phyloP scores from a whole-genome alignment of 179 eudicot species.

The Vitellaria paradoxa region DNA sequence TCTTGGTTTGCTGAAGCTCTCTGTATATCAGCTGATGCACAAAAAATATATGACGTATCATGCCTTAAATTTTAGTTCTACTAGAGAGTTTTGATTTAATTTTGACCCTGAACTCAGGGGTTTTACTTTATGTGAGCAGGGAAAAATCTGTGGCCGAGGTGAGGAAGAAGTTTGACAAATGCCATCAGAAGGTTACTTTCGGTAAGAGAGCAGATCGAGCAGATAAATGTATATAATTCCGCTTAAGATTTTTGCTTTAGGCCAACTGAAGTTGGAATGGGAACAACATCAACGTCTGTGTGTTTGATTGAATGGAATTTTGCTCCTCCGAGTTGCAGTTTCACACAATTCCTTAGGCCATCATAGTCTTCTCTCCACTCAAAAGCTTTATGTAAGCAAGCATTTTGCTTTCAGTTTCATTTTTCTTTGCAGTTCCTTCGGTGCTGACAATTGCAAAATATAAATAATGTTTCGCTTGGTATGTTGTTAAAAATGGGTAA shows the following conservation, averaged over 20 bases:
- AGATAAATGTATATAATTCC: slow-evolving; percentile 12
- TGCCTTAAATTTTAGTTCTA: neutral
- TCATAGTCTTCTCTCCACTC: no score
- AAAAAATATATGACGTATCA: neutral
- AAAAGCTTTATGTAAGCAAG: no score
- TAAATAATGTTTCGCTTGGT: no score
- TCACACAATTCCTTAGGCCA: no score
- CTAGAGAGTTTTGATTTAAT: neutral
- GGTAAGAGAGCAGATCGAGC: slow-evolving; percentile 13
- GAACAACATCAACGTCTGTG: neutral
- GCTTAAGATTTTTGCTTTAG: neutral
- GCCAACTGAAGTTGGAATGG: neutral
- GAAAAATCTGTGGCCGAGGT: slow-evolving; percentile 16
- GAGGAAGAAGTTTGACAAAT: slow-evolving; percentile 14
- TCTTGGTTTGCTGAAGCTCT: no score
- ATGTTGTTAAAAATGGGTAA: no score
- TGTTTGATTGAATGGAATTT: neutral
- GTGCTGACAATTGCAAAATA: no score
- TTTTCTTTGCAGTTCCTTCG: no score
- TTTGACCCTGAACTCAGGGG: neutral
- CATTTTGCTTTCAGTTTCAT: no score
- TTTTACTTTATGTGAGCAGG: slow-evolving; percentile 22
- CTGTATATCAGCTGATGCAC: no score
- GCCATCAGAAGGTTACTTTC: slow-evolving; percentile 20
- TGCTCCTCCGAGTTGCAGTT: neutral